Evolutionary conservation across 495 filamentous ascomycete genomes (phyloP), one percentile per base, ranked within the genome.

Genomic region (Xanthoparmelia taractica): DNA sequence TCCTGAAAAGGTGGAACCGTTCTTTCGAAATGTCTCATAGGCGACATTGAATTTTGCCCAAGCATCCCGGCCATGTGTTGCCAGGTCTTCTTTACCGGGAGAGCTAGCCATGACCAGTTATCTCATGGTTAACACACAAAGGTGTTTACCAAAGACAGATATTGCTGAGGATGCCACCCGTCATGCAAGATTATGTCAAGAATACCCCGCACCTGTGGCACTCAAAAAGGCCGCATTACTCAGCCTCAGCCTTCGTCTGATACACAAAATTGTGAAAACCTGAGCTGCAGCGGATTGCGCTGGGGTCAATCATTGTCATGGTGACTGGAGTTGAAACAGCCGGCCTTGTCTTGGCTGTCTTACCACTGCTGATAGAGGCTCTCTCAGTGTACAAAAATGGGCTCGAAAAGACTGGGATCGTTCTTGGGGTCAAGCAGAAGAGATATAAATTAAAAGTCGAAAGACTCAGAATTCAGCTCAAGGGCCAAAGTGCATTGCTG

Each of bases 341-440:
- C 12, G 55, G 33, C n/a, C 55, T 57, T 15, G 33, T 57, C 27
- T 37, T 57, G 34, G 55, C 33, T 5, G 55, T 37, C 33, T 37
- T 43, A 25, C 58, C 58, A 10, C 20, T 60, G 8, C 43, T 50
- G 4, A 60, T 60, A 6, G 27, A 60, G 29, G 58, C 58, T 52
- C 45, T 52, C 2, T 60, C 43, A 31, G 58, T 48, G 4, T 60
- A 50, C 13, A 60, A 34, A 7, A 23, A 34, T 10, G 58, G 58
- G 11, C 58, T 60, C n/a, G 43, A 60, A n/a, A n/a, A n/a, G n/a
- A n/a, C n/a, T n/a, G n/a, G n/a, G n/a, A n/a, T n/a, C n/a, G n/a
- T n/a, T n/a, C n/a, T n/a, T n/a, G n/a, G n/a, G n/a, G n/a, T n/a
- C n/a, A n/a, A n/a, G n/a, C n/a, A n/a, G n/a, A n/a, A n/a, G n/a